Evolutionary conservation across 441 rosid genomes (phyloP).

Genomic region (Syzygium syzygioides): DNA sequence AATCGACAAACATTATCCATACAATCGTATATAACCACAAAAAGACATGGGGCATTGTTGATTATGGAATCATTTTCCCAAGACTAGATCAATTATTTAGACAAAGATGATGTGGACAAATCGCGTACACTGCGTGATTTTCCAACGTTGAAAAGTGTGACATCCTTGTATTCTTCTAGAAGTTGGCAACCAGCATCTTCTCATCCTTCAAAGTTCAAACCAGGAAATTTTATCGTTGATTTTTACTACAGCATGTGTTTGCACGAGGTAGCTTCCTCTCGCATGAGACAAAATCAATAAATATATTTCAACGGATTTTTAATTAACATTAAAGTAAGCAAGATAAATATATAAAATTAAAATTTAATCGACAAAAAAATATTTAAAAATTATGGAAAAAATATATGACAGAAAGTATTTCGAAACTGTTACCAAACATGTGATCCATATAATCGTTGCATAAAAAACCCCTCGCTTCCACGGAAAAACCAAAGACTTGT

Average conservation of each 20-base stretch:
- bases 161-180: background rate
- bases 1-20: background rate
- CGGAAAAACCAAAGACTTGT: too few relatives aligned
- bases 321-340: too few relatives aligned
- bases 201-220: background rate
- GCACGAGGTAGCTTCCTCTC: too few relatives aligned
- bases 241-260: background rate
- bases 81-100: background rate
- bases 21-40: background rate
- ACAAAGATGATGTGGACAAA: background rate
- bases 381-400: too few relatives aligned
- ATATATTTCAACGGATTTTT: too few relatives aligned
- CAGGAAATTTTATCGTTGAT: background rate
- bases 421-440: too few relatives aligned
- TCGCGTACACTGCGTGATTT: background rate
- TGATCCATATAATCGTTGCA: too few relatives aligned
- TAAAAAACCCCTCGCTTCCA: too few relatives aligned
- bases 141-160: background rate
- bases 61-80: background rate
- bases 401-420: too few relatives aligned
- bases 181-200: background rate
- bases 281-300: too few relatives aligned
- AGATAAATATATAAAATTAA: too few relatives aligned
- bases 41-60: background rate
- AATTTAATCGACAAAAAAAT: too few relatives aligned